Percentiles rank a stretch among this genome's conserved stretches.
phyloP scores from a whole-genome alignment of 2,329 filamentous ascomycete species.

The Rutstroemia sydowiana region DNA sequence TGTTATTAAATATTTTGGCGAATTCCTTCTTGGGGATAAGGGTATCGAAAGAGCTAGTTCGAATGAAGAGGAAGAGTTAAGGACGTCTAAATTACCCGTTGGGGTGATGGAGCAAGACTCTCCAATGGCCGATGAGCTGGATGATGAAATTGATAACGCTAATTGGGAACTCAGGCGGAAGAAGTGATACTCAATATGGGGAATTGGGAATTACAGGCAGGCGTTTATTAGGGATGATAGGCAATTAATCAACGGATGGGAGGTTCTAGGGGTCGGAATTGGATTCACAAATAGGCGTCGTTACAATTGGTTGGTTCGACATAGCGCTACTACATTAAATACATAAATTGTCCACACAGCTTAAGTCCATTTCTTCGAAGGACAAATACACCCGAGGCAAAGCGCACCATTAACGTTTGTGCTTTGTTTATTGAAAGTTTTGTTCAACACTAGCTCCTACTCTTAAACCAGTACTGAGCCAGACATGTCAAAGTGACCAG shows the following conservation, averaged over 20 bases:
- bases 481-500: no score
- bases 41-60: constrained; percentile 45
- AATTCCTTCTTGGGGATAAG: constrained; percentile 67
- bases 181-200: constrained; percentile 6
- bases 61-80: constrained; percentile 6
- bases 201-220: neutral
- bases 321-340: no score
- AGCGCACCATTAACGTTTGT: no score
- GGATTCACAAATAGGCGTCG: neutral
- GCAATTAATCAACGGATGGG: neutral
- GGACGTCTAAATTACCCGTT: neutral
- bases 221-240: neutral
- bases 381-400: no score
- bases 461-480: no score
- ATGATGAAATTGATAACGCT: constrained; percentile 14
- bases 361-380: no score
- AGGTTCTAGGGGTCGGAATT: neutral
- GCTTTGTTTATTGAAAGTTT: no score
- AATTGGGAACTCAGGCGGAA: constrained; percentile 24
- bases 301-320: no score
- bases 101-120: neutral
- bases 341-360: no score
- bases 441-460: no score
- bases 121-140: neutral
- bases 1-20: constrained; percentile 75